Evolutionary conservation across 78 protist species (phyloP).

Genomic region (slime mould (Dictyostelium discoideum)): DNA sequence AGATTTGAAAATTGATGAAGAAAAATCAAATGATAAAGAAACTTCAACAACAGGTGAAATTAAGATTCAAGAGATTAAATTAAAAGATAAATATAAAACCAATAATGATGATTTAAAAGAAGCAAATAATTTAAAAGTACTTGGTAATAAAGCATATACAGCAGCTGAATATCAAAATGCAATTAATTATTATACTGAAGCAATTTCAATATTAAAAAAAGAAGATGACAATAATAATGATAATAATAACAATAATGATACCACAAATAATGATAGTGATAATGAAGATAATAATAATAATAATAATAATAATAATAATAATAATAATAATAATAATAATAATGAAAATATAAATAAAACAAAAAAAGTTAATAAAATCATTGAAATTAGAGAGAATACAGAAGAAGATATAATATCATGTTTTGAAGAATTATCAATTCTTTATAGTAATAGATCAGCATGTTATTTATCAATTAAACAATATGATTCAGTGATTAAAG

Average conservation of each 20-base stretch:
- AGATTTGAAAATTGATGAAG: background rate
- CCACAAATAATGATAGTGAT: background rate
- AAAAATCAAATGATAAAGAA: background rate
- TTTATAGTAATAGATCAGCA: conserved; percentile 69
- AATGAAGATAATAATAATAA: background rate
- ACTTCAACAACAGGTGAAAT: background rate
- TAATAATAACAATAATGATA: background rate
- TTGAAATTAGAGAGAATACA: conserved; percentile 61
- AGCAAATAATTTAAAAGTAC: conserved; percentile 35
- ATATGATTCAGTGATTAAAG: conserved; percentile 49
- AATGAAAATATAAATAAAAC: background rate
- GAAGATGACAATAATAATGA: background rate
- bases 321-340: background rate
- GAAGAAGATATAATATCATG: conserved; percentile 27
- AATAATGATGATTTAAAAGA: conserved; percentile 30
- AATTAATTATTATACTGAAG: conserved; percentile 45
- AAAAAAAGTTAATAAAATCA: conserved; percentile 35
- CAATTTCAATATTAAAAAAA: conserved; percentile 33
- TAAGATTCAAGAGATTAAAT: background rate
- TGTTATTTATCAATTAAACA: conserved; percentile 2
- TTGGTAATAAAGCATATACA: conserved; percentile 60
- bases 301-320: no score
- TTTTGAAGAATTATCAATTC: conserved; percentile 54
- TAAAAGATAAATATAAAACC: conserved; percentile 47
- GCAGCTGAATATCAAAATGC: conserved; percentile 32